Evolutionary conservation across 164 flowering plant species (phyloP).

Genomic region (Berberis vulgaris): DNA sequence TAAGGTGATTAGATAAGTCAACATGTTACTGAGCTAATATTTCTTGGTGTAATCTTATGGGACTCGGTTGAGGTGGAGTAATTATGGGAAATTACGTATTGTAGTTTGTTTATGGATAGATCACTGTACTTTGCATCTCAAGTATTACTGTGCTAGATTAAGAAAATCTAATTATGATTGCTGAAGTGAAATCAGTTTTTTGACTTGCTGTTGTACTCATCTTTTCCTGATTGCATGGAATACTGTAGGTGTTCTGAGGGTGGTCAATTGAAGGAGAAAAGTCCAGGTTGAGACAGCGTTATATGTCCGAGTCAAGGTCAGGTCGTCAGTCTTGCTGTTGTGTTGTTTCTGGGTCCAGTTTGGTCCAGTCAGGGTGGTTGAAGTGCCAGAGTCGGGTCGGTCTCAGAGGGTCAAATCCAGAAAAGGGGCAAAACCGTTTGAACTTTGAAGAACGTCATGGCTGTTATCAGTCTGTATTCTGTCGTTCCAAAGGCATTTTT

Average conservation of each 20-base stretch:
- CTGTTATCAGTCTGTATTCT: background rate
- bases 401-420: slow-evolving; percentile 5
- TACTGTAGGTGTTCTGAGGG: background rate
- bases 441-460: slow-evolving; percentile 2
- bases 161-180: no score
- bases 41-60: no score
- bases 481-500: background rate
- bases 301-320: slow-evolving; percentile 1
- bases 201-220: no score
- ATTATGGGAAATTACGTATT: no score
- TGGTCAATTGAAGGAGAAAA: background rate
- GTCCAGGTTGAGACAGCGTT: slow-evolving; percentile 13
- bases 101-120: no score
- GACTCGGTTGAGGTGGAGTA: no score
- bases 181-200: no score
- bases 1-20: no score
- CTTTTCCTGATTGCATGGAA: background rate
- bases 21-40: no score
- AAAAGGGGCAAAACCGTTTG: background rate
- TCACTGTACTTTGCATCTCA: no score
- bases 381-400: slow-evolving; percentile 3
- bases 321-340: slow-evolving; percentile 2
- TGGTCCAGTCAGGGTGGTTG: slow-evolving; percentile 15
- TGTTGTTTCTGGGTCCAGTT: slow-evolving; percentile 7
- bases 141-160: no score